Base-by-base conservation (phyloP, 192 early-diverging fungal species). In the Coemansia sp. region DNA sequence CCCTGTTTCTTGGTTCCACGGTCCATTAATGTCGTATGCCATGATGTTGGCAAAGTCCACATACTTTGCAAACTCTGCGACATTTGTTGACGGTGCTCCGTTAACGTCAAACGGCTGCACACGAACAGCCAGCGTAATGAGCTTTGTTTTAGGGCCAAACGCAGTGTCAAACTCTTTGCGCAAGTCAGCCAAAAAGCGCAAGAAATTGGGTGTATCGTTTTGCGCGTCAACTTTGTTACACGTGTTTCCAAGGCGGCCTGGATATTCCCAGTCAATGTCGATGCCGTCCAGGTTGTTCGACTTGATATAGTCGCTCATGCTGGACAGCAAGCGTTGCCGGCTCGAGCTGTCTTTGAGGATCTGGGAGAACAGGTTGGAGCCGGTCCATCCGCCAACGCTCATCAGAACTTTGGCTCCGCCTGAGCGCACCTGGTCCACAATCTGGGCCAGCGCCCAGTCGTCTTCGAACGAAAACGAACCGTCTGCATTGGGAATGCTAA, bases 331-430 rank as follows among this genome's bases (percentile, higher is more conserved):
- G 17, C 60, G 82, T 37, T 72, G 83, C 41, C 89, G 82, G 7
- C 72, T 50, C 3, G 41, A 59, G 4, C 65, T 8, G 39, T 62
- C 62, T 23, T 86, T 83, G 12, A 82, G 65, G 57, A 90, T 86
- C 6, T 71, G 60, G 23, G 85, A 87, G 71, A 90, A 89, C 35
- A 57, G 73, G 56, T 89, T 83, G 4, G 88, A 89, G 21, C 90
- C 89, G 21, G 85, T 89, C 88, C 87, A 90, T 0, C 90, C 90
- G 55, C 90, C 90, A 27, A 91, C 67, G 2, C 87, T 88, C 35
- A 89, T 75, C 6, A 86, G 62, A 0, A 86, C 87, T 65, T 90
- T 88, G 54, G 84, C 90, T 85, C 54, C 89, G 6, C 90, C 90
- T 26, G 21, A 12, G 56, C 16, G 72, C 69, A 4, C 78, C 77